A percentile compares a stretch with the other conserved stretches of the same genome.
phyloP scores from a whole-genome alignment of 2,329 filamentous ascomycete genomes.

The Zymoseptoria crescenta region DNA sequence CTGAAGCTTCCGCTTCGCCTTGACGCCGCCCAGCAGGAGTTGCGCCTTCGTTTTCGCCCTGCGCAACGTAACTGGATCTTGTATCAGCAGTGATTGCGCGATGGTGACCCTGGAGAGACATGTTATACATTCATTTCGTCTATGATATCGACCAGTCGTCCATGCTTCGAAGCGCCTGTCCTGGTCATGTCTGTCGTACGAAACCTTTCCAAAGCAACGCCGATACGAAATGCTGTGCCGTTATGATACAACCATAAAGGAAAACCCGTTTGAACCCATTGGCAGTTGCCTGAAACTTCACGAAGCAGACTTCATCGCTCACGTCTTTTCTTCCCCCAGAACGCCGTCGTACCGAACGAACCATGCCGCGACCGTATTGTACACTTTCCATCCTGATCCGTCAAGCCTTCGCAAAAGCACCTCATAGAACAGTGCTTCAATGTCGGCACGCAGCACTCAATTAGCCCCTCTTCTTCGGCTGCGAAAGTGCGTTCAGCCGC shows the following conservation, averaged over 20 bases:
- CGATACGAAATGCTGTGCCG: neutral
- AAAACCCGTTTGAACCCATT: neutral
- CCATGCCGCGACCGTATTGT: neutral
- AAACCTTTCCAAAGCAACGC: neutral
- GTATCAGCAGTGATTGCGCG: neutral
- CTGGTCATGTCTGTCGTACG: neutral
- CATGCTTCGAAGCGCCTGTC: neutral
- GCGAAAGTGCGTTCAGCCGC: constrained; percentile 25
- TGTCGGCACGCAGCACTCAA: neutral
- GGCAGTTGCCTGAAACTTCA: neutral
- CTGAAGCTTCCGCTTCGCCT: too few relatives aligned
- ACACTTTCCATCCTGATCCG: neutral
- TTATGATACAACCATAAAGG: neutral
- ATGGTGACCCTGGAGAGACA: neutral
- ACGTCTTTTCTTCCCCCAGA: neutral
- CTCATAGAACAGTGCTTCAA: neutral
- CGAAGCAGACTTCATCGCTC: too few relatives aligned
- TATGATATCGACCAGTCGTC: neutral
- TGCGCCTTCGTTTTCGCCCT: neutral
- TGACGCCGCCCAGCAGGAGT: neutral
- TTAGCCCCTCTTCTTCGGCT: constrained; percentile 22
- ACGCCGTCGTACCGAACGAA: neutral
- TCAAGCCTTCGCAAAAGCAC: neutral
- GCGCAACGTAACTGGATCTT: too few relatives aligned
- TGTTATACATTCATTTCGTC: neutral